Conservation (phyloP, 208 protist genomes). For the Histomonas meleagridis region DNA sequence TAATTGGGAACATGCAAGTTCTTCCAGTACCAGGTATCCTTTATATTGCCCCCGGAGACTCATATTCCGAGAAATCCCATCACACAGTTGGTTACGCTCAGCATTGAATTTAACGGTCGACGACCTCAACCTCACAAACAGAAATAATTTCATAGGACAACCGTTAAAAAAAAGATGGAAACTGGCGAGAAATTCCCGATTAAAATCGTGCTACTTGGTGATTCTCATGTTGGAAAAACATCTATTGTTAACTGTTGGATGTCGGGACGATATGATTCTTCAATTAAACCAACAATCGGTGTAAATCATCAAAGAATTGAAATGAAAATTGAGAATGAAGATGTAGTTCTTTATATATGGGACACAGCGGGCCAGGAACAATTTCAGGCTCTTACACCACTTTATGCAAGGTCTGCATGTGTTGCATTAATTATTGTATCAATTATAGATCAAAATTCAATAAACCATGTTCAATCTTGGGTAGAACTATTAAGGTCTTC, state of each 20-base stretch:
- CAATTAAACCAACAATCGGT: not conserved
- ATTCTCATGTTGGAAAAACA: not conserved
- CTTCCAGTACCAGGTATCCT: not conserved
- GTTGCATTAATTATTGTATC: not conserved
- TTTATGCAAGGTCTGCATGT: not conserved
- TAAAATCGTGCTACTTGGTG: not conserved
- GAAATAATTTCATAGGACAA: no score
- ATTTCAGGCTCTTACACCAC: not conserved
- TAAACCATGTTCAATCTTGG: not conserved
- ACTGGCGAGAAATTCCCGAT: no score
- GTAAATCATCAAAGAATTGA: not conserved
- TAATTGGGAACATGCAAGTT: not conserved
- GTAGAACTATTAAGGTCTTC: not conserved
- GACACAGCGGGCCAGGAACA: not conserved
- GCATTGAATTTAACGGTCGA: not conserved
- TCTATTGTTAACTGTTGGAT: not conserved
- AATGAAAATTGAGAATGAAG: not conserved
- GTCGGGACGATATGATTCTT: not conserved
- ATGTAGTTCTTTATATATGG: not conserved
- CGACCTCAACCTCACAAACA: not conserved
- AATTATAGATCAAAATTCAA: not conserved
- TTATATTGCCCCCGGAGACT: not conserved
- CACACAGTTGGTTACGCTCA: not conserved
- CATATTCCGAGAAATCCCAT: not conserved
- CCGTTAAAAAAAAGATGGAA: no score